Conservation (phyloP, 2,329 filamentous ascomycete genomes). For the Dothideomycetes sp. region DNA sequence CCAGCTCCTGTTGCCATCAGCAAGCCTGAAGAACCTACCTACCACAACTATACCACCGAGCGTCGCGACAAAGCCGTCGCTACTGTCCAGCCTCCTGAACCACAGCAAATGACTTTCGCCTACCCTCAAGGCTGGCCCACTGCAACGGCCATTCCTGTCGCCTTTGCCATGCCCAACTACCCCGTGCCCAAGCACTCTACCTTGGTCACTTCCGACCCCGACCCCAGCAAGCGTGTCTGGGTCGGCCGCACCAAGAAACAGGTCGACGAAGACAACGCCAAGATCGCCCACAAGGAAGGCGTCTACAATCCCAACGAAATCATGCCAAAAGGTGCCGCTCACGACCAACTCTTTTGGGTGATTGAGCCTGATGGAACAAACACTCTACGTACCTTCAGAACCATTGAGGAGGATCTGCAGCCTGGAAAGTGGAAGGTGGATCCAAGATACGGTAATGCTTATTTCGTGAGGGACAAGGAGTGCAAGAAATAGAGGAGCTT, state of each 20-base stretch:
- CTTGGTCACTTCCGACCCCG: constrained; percentile 10
- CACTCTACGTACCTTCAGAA: constrained; percentile 25
- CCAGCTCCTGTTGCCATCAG: background rate
- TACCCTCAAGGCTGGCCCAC: constrained; percentile 1
- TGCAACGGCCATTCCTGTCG: constrained; percentile 1
- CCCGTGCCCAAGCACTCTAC: constrained; percentile 13
- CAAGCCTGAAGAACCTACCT: constrained; percentile 1
- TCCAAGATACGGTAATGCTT: constrained; percentile 25
- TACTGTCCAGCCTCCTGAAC: background rate
- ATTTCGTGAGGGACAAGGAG: constrained; percentile 25
- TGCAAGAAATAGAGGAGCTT: constrained; percentile 19
- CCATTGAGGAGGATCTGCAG: constrained; percentile 25
- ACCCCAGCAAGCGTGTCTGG: constrained; percentile 21
- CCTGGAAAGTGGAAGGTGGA: constrained; percentile 28
- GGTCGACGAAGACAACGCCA: constrained; percentile 31
- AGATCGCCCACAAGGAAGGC: constrained; percentile 26
- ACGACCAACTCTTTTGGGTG: constrained; percentile 30
- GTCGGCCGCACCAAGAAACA: constrained; percentile 29
- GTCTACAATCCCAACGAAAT: constrained; percentile 27
- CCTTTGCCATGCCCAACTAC: constrained; percentile 11
- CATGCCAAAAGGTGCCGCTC: constrained; percentile 23
- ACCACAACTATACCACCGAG: constrained; percentile 3
- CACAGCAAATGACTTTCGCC: background rate
- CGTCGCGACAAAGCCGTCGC: constrained; percentile 2
- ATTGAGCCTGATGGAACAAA: constrained; percentile 24